Evolutionary conservation across 305 asterid genomes (phyloP), one percentile per base, ranked within the genome.

Genomic region (Euphrasia arctica): DNA sequence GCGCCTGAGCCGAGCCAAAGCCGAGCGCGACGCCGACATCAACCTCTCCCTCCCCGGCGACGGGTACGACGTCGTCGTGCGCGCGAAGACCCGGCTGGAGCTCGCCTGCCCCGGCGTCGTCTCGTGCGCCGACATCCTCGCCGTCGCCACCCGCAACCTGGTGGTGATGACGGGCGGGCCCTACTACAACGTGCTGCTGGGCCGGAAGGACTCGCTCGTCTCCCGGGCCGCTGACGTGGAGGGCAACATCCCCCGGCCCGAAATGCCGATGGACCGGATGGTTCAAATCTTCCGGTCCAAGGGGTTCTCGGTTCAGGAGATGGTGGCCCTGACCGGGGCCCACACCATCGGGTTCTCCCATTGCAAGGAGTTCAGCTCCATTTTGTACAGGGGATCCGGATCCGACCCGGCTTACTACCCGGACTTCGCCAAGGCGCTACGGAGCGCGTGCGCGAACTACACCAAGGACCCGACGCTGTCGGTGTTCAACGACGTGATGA

Each of bases 321-420:
- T 84, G 95, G 96, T 89, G 28, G 98, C 97, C 0, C 57, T 92
- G 11, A 56, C 91, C 60, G 98, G 98, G 0, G 98, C 98, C 4
- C 98, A 91, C 88, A 87, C 98, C 5, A 89, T 91, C 67, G 98
- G 98, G 0, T 89, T 92, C 67, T 89, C 98, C 0, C 98, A 92
- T 68, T 92, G 98, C 81, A 85, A 84, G 47, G 96, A 92, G 34
- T 92, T 92, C 74, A 83, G 85, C 80, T 63, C 85, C 15, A 81
- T 80, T 61, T 34, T 92, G 0, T 89, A 83, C 85, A 82, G 67
- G 11, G 57, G 70, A 0, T 36, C 75, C 7, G 74, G 75, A 55
- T 75, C 78, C 18, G 97, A 87, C 63, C 97, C 96, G 9, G 65
- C 96, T 0, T 89, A 89, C 72, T 79, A 89, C 45, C 80, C 88